These are phyloP conservation scores for Arthrobotrys pseudoclavata DNA, from an alignment of 2,329 filamentous ascomycete species.

Conservation along the genomic window DNA sequence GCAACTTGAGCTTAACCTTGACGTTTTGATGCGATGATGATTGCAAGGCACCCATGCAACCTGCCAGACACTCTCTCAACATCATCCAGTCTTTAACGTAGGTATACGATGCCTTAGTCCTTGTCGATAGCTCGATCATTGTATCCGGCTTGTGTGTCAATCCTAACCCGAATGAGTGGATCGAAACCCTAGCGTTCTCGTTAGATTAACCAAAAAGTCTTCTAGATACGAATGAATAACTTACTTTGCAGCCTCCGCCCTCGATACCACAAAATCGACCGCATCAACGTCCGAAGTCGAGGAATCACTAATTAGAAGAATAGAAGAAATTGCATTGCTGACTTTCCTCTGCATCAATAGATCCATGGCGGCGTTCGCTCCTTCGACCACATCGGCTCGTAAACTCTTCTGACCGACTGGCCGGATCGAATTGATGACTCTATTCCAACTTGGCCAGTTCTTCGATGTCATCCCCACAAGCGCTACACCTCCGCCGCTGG, in stretches of 20 bases:
- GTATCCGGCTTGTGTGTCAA: slow-evolving; percentile 98
- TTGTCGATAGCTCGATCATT: slow-evolving; percentile 95
- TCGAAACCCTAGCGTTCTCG: slow-evolving; percentile 77
- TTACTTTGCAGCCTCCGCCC: slow-evolving; percentile 95
- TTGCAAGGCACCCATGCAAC: slow-evolving; percentile 91
- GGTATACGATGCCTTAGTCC: slow-evolving; percentile 96
- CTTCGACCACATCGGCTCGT: slow-evolving; percentile 95
- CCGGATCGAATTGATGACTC: slow-evolving; percentile 86
- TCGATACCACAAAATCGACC: slow-evolving; percentile 96
- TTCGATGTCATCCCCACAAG: slow-evolving; percentile 99
- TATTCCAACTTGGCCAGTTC: slow-evolving; percentile 90
- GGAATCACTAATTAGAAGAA: slow-evolving; percentile 96
- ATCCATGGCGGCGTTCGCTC: slow-evolving; percentile 98
- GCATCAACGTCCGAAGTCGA: slow-evolving; percentile 94
- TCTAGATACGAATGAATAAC: slow-evolving; percentile 65
- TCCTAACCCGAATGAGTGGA: slow-evolving; percentile 95
- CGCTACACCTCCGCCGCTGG: slow-evolving; percentile 90
- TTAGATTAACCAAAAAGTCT: slow-evolving; percentile 1
- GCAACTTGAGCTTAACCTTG: slow-evolving; percentile 91
- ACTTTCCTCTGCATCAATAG: slow-evolving; percentile 97
- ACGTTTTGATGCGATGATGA: slow-evolving; percentile 98
- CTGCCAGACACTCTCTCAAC: slow-evolving; percentile 94
- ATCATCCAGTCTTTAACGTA: slow-evolving; percentile 99
- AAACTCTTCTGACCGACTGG: slow-evolving; percentile 97
- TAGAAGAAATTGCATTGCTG: slow-evolving; percentile 93